Percentiles rank a stretch among this genome's conserved stretches.
phyloP scores from a whole-genome alignment of 2,329 filamentous ascomycete genomes.

The Fusarium multiceps region DNA sequence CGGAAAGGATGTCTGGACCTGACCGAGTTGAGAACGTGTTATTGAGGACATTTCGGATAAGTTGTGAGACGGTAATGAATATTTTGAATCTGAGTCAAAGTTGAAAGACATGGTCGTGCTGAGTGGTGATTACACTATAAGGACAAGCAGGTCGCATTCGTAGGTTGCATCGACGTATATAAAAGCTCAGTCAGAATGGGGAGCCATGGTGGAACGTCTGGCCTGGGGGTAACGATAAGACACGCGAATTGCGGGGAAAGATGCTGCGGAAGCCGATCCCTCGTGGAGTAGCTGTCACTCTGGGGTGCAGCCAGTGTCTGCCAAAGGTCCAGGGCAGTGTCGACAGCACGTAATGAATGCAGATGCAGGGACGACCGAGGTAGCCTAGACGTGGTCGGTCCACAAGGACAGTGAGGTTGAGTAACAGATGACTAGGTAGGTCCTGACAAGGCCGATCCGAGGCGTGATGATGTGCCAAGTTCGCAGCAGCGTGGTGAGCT shows the following conservation, averaged over 20 bases:
- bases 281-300: slow-evolving; percentile 41
- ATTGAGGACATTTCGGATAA: slow-evolving; percentile 58
- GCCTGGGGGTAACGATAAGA: slow-evolving; percentile 44
- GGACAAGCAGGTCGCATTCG: slow-evolving; percentile 43
- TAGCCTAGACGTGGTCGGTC: slow-evolving; percentile 24
- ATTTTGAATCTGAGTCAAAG: slow-evolving; percentile 42
- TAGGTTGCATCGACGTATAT: slow-evolving; percentile 54
- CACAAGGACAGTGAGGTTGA: slow-evolving; percentile 11
- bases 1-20: slow-evolving; percentile 60
- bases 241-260: slow-evolving; percentile 44
- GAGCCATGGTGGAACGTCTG: slow-evolving; percentile 51
- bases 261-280: slow-evolving; percentile 44
- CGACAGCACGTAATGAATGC: slow-evolving; percentile 41
- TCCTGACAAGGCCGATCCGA: slow-evolving; percentile 44
- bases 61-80: slow-evolving; percentile 38
- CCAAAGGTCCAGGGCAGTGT: slow-evolving; percentile 36
- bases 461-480: slow-evolving; percentile 45
- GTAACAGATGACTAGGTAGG: slow-evolving; percentile 36
- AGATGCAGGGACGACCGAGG: slow-evolving; percentile 44
- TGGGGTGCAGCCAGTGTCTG: slow-evolving; percentile 43
- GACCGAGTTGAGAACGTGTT: slow-evolving; percentile 55
- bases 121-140: slow-evolving; percentile 41
- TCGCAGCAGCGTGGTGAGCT: slow-evolving; percentile 48
- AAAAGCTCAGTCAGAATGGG: slow-evolving; percentile 48
- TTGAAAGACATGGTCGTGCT: slow-evolving; percentile 43